Conservation (phyloP, 441 rosid species). For the Populus hybrid region DNA sequence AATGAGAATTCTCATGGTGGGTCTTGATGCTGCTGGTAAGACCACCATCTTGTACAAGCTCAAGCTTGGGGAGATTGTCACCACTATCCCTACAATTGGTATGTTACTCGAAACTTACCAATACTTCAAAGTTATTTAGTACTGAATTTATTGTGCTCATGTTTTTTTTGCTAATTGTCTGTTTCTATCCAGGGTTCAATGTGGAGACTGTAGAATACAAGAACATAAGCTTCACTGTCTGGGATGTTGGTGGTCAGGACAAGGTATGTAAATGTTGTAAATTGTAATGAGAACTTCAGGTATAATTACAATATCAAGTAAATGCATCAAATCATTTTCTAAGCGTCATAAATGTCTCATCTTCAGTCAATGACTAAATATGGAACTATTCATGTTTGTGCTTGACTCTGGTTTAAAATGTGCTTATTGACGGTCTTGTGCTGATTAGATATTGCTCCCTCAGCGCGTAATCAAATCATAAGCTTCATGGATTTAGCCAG, state of each 20-base stretch:
- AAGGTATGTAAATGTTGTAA: background rate
- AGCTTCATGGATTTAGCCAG: background rate
- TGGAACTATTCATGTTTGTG: background rate
- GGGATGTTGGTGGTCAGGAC: slow-evolving; percentile 14
- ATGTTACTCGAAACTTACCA: background rate
- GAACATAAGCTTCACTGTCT: too few species aligned
- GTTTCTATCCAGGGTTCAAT: slow-evolving; percentile 2
- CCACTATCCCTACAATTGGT: slow-evolving; percentile 40
- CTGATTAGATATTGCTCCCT: background rate
- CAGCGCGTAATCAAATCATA: background rate
- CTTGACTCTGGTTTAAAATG: background rate
- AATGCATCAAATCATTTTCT: background rate
- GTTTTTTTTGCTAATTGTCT: background rate
- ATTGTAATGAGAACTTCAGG: background rate
- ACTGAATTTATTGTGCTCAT: background rate
- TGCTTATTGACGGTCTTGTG: background rate
- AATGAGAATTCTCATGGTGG: slow-evolving; percentile 89
- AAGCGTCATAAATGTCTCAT: background rate
- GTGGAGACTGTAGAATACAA: too few species aligned
- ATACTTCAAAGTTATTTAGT: background rate
- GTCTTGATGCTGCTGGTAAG: slow-evolving; percentile 93
- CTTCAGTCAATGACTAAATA: background rate
- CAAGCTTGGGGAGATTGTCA: slow-evolving; percentile 86
- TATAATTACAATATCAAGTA: background rate
- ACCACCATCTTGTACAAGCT: slow-evolving; percentile 83